Evolutionary conservation across 495 filamentous ascomycete species (phyloP), one percentile per base, ranked within the genome.

Genomic region (Gamarada debralockiae): DNA sequence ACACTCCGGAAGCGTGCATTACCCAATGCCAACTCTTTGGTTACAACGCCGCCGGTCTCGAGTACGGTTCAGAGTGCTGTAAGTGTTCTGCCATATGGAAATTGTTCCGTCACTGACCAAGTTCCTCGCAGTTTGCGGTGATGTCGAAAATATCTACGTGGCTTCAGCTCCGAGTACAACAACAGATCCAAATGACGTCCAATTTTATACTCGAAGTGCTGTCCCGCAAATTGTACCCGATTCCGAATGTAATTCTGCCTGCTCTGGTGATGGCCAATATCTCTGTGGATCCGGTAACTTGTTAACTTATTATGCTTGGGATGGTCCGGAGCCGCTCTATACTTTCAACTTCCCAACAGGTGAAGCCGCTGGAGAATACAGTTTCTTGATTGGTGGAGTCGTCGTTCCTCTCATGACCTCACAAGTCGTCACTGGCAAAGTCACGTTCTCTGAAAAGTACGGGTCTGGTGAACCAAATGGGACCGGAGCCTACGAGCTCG

Each of bases 401-500:
- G 79, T 47, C 9, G 34, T 62, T 10, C 51, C 83, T 29, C 70
- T 86, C 46, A 78, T 85, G 60, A 79, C 81, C 6, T 71, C 74
- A 52, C 73, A 76, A 40, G 74, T 70, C 22, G 68, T 82, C 40
- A 82, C 75, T 24, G 81, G 81, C 57, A 86, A 86, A 66, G 73
- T 84, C 43, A 76, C 73, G 9, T 85, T 86, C 64, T 50, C 84
- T 9, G 82, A 84, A 65, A 86, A 86, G 63, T 71, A 60, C 17
- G 6, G 29, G 24, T 10, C 27, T 10, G 24, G 24, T 2, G 1
- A 27, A 6, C 18, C 64, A 3, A 84, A 83, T 66, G 75, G 79
- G 39, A 85, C 82, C 0, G 82, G 82, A 33, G 81, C 78, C 14
- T 86, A 85, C 57, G 82, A 86, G 63, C 69, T 83, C 9, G 82